Evolutionary conservation across 805 yeast genomes (phyloP), one percentile per base, ranked within the genome.

Genomic region (Teunomyces lycoperdinae): DNA sequence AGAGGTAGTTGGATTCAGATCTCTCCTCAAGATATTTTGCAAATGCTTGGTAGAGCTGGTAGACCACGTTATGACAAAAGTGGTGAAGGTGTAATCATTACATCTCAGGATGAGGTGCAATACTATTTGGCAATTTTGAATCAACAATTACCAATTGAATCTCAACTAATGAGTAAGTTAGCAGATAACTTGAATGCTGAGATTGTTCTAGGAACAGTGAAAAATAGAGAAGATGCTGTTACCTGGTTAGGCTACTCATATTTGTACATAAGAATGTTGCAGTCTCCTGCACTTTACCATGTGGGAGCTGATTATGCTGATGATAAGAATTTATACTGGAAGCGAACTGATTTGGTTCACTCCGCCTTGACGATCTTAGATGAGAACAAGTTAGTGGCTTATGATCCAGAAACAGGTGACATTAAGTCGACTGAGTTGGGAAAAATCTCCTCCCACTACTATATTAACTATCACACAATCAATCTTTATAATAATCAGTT

Each of bases 11-110:
- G 98, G 97, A 82, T 82, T 2, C 94, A 88, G 59, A 70, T 92
- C n/a, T 85, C 96, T 0, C 95, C 97, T 0, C 99, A 92, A 58
- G 98, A 94, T 67, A 85, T 92, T 33, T 66, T 92, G 8, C 99
- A 92, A 68, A 92, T 92, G 98, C 74, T 92, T n/a, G 98, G 98
- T 32, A 81, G 98, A 71, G 98, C 98, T 14, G 98, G 98, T 56
- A 79, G 99, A 66, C 99, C 99, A 0, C 76, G 97, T 45, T 94
- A 86, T 67, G 99, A 92, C 64, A 82, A 83, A 13, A 80, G 83
- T 58, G 99, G 99, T 58, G 96, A 89, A 57, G 99, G 98, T 70
- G 83, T 92, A 3, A 88, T 92, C 29, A 89, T 92, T 43, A 94
- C 98, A 0, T 78, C 91, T 0, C 94, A 88, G 49, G 83, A 84